Evolutionary conservation across 768 basidiomycete genomes (phyloP), one percentile per base, ranked within the genome.

Genomic region (Tylopilus balloui): DNA sequence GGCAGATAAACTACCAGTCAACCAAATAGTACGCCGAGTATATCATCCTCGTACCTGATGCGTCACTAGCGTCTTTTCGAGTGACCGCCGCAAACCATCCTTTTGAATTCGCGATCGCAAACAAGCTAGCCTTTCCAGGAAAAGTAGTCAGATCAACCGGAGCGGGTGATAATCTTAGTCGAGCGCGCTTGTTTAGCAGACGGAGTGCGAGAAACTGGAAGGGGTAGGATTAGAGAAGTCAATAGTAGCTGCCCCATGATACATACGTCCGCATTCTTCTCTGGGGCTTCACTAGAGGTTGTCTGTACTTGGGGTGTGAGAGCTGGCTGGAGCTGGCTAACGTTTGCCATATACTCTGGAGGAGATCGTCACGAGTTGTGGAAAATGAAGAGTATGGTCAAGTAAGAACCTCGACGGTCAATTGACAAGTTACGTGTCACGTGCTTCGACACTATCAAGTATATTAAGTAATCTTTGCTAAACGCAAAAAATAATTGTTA

Each of bases 31-130:
- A 36, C 4, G 28, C 44, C 45, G 42, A 37, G 42, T 20, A 37
- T 31, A 45, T 41, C 11, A 10, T 45, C 8, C 28, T 53, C 73
- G 37, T 48, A 79, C 79, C 68, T 49, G 70, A 71, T 50, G 66
- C 56, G 44, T 67, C 56, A 57, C 62, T 38, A 41, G 54, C 45
- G 42, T 69, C 67, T n/a, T n/a, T n/a, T 32, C 69, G 66, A 37
- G 67, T 73, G 10, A 79, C 76, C 27, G 86, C 84, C 39, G 78
- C 83, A 65, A 89, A 90, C 80, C 82, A 89, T 24, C 80, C 83
- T 53, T 71, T 76, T 12, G 71, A 66, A 59, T 83, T 86, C 3
- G 81, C 74, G 3, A 78, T 71, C 4, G 80, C 75, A 55, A 91
- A 78, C 15, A 85, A 70, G 45, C 67, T 74, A 34, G 76, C 79